Evolutionary conservation across 768 basidiomycete genomes (phyloP), one percentile per base, ranked within the genome.

Genomic region (Artomyces pyxidatus): DNA sequence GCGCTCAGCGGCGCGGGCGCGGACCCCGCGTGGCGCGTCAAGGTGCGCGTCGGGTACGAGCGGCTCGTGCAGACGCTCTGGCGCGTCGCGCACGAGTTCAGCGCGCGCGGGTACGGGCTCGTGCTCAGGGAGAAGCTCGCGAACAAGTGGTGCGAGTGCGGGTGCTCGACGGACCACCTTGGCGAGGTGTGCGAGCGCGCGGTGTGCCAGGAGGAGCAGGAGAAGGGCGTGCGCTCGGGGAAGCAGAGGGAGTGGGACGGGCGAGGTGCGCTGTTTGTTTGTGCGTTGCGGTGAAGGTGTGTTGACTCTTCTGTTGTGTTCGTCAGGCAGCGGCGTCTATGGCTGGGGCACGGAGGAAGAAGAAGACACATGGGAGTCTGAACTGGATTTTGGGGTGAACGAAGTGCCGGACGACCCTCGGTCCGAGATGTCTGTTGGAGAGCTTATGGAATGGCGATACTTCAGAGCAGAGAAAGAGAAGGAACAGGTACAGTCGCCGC

Each of bases 231-330:
- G 0, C 61, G 81, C 30, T 64, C 73, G 0, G 85, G 85, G 6
- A 87, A 87, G 59, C 78, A 81, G 58, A 66, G 80, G 41, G 85
- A 86, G 58, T 87, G 85, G 85, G 85, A 87, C 54, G 84, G 83
- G 5, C 69, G 85, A 53, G 85, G 85, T 56, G 53, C 50, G 60
- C 48, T 38, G 10, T 21, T 14, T 45, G 4, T 41, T 17, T 22
- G 40, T 55, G 23, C 1, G 32, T 25, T 4, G 12, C 19, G n/a
- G n/a, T 44, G 29, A 37, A 23, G 37, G 35, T 6, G 11, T 28
- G 23, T 17, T 19, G 10, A 30, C 17, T 17, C 29, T 30, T 21
- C 48, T 27, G 27, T 30, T 45, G 19, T 19, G 21, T 30, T 40
- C 19, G 44, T 19, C 51, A 71, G 70, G 71, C 11, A 80, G 76